Percentiles rank a stretch among this genome's conserved stretches.
phyloP scores from a whole-genome alignment of 2,329 filamentous ascomycete genomes.

The Diaporthe batatas region DNA sequence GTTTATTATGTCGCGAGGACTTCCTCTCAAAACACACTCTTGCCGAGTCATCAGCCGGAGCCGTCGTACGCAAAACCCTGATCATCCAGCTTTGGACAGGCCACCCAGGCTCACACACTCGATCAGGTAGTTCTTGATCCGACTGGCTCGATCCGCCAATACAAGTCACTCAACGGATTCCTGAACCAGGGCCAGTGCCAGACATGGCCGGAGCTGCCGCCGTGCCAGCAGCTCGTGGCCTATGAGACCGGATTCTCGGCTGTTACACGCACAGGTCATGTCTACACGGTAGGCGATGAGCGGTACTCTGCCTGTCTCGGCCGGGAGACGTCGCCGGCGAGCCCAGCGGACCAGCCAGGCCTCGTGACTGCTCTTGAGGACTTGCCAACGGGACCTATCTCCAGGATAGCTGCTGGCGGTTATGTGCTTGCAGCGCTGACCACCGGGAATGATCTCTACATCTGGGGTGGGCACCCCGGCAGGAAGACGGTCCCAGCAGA shows the following conservation, averaged over 20 bases:
- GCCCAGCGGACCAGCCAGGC: conserved; percentile 61
- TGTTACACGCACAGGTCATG: conserved; percentile 58
- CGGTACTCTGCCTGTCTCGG: conserved; percentile 70
- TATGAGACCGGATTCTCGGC: conserved; percentile 65
- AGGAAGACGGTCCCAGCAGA: conserved; percentile 50
- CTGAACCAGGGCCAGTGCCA: conserved; percentile 28
- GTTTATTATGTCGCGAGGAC: conserved; percentile 11
- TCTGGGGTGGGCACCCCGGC: conserved; percentile 68
- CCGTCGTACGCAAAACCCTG: conserved; percentile 48
- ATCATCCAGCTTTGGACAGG: conserved; percentile 6
- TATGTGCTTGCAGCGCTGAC: conserved; percentile 72
- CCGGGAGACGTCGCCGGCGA: conserved; percentile 58
- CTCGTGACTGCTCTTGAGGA: conserved; percentile 63
- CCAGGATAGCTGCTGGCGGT: conserved; percentile 67
- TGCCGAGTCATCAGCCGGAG: conserved; percentile 48
- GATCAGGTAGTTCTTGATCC: conserved; percentile 28
- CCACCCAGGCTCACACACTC: conserved; percentile 32
- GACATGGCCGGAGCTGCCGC: conserved; percentile 46
- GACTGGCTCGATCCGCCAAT: conserved; percentile 47
- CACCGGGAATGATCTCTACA: conserved; percentile 68
- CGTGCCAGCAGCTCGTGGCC: conserved; percentile 58
- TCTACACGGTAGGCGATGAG: conserved; percentile 69
- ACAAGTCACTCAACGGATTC: conserved; percentile 43
- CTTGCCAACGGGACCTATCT: conserved; percentile 64
- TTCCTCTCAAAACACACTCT: conserved; percentile 40